phyloP scores from a whole-genome alignment of 2,329 filamentous ascomycete species.

The Colletotrichum higginsianum region DNA sequence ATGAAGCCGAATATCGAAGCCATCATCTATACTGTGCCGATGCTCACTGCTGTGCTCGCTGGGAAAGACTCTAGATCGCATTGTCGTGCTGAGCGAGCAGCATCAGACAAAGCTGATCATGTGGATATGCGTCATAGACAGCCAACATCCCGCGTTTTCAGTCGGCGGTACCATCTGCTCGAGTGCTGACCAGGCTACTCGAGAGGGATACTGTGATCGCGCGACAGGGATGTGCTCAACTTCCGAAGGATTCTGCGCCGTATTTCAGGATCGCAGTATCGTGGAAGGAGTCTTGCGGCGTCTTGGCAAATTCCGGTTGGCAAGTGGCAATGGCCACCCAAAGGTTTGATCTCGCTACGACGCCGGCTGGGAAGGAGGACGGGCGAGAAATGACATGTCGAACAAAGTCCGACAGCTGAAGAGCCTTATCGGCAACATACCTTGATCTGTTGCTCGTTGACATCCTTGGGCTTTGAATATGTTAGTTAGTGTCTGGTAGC shows the following conservation, averaged over 20 bases:
- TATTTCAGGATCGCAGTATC: constrained; percentile 50
- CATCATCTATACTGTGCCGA: constrained; percentile 46
- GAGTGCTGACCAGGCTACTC: constrained; percentile 69
- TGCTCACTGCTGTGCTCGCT: constrained; percentile 70
- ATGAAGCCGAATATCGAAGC: constrained; percentile 31
- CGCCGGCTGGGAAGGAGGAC: constrained; percentile 52
- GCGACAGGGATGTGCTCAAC: constrained; percentile 73
- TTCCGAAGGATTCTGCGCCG: constrained; percentile 57
- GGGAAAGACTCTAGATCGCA: constrained; percentile 41
- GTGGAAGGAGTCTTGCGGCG: constrained; percentile 50
- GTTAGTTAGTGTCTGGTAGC: constrained; percentile 61
- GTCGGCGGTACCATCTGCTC: constrained; percentile 45
- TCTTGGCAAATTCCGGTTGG: constrained; percentile 37
- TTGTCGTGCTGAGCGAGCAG: constrained; percentile 22
- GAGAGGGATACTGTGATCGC: constrained; percentile 58
- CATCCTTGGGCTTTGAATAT: constrained; percentile 84
- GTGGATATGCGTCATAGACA: constrained; percentile 34
- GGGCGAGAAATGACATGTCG: constrained; percentile 67
- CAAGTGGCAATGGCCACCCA: constrained; percentile 35
- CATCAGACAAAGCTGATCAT: constrained; percentile 31
- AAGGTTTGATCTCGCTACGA: constrained; percentile 38
- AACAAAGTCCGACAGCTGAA: constrained; percentile 79
- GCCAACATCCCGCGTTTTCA: constrained; percentile 47
- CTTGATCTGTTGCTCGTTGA: constrained; percentile 98
- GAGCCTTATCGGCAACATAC: constrained; percentile 96